Conservation (phyloP, 495 filamentous ascomycete genomes). For the Aspergillus coremiiformis region DNA sequence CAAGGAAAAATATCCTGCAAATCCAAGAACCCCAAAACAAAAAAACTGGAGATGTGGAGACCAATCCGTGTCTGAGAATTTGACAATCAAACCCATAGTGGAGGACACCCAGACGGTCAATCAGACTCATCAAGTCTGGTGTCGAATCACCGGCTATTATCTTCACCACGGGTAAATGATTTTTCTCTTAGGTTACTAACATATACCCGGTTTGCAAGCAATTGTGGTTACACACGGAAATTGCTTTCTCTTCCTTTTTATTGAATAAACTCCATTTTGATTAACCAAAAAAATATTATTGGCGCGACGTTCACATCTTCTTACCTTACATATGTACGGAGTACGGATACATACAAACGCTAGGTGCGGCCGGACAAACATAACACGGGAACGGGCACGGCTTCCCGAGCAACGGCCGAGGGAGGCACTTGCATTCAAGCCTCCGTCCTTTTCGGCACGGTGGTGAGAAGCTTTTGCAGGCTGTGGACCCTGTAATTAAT, state of each 20-base stretch:
- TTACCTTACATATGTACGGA: no score
- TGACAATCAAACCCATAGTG: neutral
- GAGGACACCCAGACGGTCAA: neutral
- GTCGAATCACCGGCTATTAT: neutral
- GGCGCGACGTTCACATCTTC: neutral
- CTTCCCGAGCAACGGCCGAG: slow-evolving; percentile 11
- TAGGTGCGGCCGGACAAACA: slow-evolving; percentile 4
- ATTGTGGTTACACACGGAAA: neutral
- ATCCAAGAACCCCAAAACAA: neutral
- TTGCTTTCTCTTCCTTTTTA: neutral
- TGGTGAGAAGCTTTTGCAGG: neutral
- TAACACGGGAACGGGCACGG: slow-evolving; percentile 3
- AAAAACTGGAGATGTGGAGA: neutral
- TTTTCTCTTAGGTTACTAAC: no score
- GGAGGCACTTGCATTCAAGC: neutral
- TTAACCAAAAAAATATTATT: slow-evolving; percentile 1
- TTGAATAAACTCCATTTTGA: neutral
- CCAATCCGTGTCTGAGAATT: neutral
- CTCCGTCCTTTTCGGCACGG: neutral
- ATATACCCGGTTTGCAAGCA: no score
- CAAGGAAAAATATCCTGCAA: neutral
- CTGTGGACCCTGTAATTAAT: neutral
- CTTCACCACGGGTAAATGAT: neutral
- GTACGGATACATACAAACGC: no score
- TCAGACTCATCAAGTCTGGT: neutral